phyloP scores from a whole-genome alignment of 2,329 filamentous ascomycete species.

The Bipolaris cookei region DNA sequence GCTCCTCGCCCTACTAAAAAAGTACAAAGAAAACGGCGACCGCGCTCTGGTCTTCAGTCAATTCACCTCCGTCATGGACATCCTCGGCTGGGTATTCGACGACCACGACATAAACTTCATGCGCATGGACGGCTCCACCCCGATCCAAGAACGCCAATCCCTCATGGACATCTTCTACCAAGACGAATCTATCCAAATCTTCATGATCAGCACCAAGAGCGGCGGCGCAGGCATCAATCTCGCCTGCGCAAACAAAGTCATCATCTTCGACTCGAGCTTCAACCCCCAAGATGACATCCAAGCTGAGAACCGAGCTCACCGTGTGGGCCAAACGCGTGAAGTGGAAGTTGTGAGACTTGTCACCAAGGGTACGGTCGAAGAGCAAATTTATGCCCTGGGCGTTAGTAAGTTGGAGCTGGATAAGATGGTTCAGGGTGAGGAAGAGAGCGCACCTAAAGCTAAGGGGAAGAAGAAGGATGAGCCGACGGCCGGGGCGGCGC shows the following conservation, averaged over 20 bases:
- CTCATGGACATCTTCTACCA: constrained; percentile 87
- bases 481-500: constrained; percentile 24
- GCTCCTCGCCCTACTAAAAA: constrained; percentile 73
- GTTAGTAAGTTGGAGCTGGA: constrained; percentile 93
- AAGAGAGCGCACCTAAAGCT: constrained; percentile 48
- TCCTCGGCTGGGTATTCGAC: constrained; percentile 81
- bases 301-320: constrained; percentile 94
- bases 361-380: constrained; percentile 82
- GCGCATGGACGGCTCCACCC: constrained; percentile 84
- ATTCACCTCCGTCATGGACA: constrained; percentile 89
- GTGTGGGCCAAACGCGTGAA: constrained; percentile 86
- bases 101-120: constrained; percentile 76
- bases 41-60: constrained; percentile 91
- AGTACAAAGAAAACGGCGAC: constrained; percentile 81
- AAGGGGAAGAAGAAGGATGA: constrained; percentile 30
- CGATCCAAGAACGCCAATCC: constrained; percentile 81
- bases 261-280: constrained; percentile 97
- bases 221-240: constrained; percentile 98
- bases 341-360: constrained; percentile 91
- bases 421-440: constrained; percentile 70
- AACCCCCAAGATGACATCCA: constrained; percentile 99
- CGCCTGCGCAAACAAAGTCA: constrained; percentile 93
- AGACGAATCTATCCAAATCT: constrained; percentile 80
- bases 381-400: constrained; percentile 89
- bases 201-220: constrained; percentile 90